Conservation (phyloP, 1,284 basidiomycete genomes). For the Cystobasidiaceae sp. region DNA sequence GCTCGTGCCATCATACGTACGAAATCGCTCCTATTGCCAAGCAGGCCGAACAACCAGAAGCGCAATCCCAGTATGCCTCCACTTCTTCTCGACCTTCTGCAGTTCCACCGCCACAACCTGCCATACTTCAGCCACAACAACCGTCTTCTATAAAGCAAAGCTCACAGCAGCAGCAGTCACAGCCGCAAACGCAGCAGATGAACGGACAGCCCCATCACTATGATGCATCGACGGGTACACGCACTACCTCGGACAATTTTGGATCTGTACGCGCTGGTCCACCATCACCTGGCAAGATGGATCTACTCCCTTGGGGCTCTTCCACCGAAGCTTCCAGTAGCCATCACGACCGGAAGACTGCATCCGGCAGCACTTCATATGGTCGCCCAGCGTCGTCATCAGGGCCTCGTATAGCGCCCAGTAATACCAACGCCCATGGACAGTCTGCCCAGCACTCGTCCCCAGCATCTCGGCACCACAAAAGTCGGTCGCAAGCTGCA, state of each 20-base stretch:
- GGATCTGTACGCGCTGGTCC: constrained; percentile 1
- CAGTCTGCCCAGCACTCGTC: constrained; percentile 53
- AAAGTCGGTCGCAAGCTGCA: constrained; percentile 63
- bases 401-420: too few relatives aligned
- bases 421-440: too few relatives aligned
- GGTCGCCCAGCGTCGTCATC: neutral
- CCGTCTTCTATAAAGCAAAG: too few relatives aligned
- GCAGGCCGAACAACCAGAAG: too few relatives aligned
- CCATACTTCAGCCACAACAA: too few relatives aligned
- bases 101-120: too few relatives aligned
- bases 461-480: constrained; percentile 69
- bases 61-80: too few relatives aligned
- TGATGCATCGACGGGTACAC: too few relatives aligned
- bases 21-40: too few relatives aligned
- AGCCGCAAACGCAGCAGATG: neutral
- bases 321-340: neutral
- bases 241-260: neutral
- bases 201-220: neutral
- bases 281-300: constrained; percentile 6
- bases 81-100: too few relatives aligned
- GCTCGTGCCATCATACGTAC: too few relatives aligned
- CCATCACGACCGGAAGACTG: too few relatives aligned
- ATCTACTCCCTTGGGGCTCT: neutral
- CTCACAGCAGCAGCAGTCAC: neutral
- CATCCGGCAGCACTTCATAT: neutral